Evolutionary conservation across 306 rosid genomes (phyloP), one percentile per base, ranked within the genome.

Genomic region (Heteromeles arbutifolia): DNA sequence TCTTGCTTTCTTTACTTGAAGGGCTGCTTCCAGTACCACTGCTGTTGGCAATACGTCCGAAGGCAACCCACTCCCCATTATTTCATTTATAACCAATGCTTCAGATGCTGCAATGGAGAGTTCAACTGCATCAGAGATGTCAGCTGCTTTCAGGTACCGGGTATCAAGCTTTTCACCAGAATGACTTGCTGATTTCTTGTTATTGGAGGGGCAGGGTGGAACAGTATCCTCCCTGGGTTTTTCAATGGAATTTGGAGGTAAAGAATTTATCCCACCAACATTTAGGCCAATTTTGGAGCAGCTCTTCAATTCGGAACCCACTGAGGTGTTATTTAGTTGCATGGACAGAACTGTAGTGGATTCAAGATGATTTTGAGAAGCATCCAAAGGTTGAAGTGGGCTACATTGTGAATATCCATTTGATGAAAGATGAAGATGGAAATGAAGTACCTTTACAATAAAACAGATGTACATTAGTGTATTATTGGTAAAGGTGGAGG

Each of bases 91-190:
- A 80, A 86, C 93, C 79, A 94, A 50, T 82, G 96, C 97, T 80
- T 94, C 98, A 59, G 98, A 94, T 77, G 98, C 98, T 17, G 85
- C 90, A 77, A 90, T 81, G 66, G 90, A 91, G 53, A 91, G 91
- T 67, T 94, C 90, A 76, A 90, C 86, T 74, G 93, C 92, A 81
- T 83, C 78, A 62, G 82, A 77, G 78, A 85, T 75, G 73, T 82
- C 90, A 74, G 80, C 76, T 84, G 52, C 80, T 84, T 81, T 78
- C 54, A 53, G 82, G 79, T 72, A 67, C 68, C 75, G 63, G 67
- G 72, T 74, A 56, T 73, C 65, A 59, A 77, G 73, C 70, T 74
- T 82, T 78, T 81, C 88, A 81, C 67, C 73, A 69, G 65, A 62
- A 34, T 75, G 83, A 37, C 73, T 78, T 21, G 31, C 77, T 67